Evolutionary conservation across 768 basidiomycete species (phyloP).

Genomic region (Megacollybia marginata): DNA sequence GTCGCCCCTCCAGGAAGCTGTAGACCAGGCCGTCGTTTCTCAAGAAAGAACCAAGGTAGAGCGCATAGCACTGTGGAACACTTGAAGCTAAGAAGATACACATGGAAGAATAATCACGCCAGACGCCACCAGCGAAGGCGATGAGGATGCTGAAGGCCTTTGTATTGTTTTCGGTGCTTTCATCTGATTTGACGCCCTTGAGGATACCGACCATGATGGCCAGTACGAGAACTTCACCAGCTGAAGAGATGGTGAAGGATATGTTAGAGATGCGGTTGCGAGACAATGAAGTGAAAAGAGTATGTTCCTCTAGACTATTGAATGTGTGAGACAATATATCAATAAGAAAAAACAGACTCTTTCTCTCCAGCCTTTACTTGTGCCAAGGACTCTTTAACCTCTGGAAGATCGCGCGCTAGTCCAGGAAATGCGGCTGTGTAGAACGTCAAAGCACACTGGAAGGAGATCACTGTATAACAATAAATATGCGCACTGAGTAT

Average conservation of each 20-base stretch:
- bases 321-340: background rate
- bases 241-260: constrained; percentile 62
- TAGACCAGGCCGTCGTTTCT: constrained; percentile 65
- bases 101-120: constrained; percentile 38
- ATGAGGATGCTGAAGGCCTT: constrained; percentile 71
- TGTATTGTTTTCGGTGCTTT: constrained; percentile 65
- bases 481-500: constrained; percentile 2
- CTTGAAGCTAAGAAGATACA: background rate
- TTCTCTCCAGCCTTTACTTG: constrained; percentile 35
- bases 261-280: constrained; percentile 73
- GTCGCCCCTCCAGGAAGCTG: constrained; percentile 46
- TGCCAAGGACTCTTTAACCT: constrained; percentile 47
- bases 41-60: constrained; percentile 66
- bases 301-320: constrained; percentile 42
- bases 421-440: constrained; percentile 83
- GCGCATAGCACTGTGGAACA: constrained; percentile 47
- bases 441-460: constrained; percentile 72
- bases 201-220: constrained; percentile 72
- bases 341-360: constrained; percentile 22
- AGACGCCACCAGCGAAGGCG: constrained; percentile 69
- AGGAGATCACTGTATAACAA: constrained; percentile 50
- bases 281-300: constrained; percentile 49
- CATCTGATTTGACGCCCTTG: constrained; percentile 52
- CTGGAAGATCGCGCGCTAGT: constrained; percentile 60
- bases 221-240: constrained; percentile 64